Evolutionary conservation across 768 basidiomycete species (phyloP).

Genomic region (Lentinula sp.): DNA sequence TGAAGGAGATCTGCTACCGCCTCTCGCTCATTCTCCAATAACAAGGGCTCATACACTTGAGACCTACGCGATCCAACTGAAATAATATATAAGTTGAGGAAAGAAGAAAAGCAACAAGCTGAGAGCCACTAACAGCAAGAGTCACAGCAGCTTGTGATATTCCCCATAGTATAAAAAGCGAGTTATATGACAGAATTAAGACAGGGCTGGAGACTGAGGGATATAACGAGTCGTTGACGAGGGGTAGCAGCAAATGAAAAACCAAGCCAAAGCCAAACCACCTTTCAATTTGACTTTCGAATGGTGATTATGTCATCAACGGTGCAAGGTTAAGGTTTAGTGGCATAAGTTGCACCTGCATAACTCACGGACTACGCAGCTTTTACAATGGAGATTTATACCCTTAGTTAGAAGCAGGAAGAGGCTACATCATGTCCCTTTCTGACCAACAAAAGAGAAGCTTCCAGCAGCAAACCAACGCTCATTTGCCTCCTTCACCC

Average conservation of each 20-base stretch:
- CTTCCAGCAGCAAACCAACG: conserved; percentile 89
- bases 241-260: conserved; percentile 1
- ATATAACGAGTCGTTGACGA: background rate
- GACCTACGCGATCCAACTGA: conserved; percentile 72
- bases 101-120: conserved; percentile 8
- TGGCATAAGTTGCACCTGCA: no score
- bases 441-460: conserved; percentile 66
- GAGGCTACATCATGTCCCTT: background rate
- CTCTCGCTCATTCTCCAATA: conserved; percentile 92
- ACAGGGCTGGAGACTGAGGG: background rate
- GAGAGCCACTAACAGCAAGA: conserved; percentile 61
- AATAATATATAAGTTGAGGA: conserved; percentile 14
- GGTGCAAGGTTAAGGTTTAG: background rate
- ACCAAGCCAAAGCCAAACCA: background rate
- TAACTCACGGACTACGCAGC: background rate
- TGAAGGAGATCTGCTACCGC: conserved; percentile 97
- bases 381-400: no score
- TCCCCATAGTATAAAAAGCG: conserved; percentile 50
- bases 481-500: conserved; percentile 94
- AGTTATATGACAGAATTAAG: background rate
- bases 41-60: conserved; percentile 80
- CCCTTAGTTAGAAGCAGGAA: background rate
- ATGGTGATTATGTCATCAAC: background rate
- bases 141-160: conserved; percentile 75
- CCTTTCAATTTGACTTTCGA: background rate